A percentile compares a stretch with the other conserved stretches of the same genome.
These are phyloP conservation scores for Debaryomyces fabryi DNA, from an alignment of 1,139 yeast genomes.

Conservation along the genomic window DNA sequence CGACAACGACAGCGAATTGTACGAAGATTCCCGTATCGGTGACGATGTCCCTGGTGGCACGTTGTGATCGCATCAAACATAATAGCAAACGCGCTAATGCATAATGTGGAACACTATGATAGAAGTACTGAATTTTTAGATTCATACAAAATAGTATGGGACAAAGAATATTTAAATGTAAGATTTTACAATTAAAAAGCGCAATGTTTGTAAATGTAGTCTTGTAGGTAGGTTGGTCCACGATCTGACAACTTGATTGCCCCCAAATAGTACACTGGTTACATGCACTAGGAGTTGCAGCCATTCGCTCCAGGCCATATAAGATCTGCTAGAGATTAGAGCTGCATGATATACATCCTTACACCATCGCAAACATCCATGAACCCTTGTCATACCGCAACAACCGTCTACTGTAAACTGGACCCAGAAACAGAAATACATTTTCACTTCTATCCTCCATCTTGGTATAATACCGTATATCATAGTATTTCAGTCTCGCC, in stretches of 20 bases:
- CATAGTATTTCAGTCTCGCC: not conserved
- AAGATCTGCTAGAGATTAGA: too few species aligned
- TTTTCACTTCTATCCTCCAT: not conserved
- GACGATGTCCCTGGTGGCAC: slow-evolving; percentile 61
- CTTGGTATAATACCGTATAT: too few species aligned
- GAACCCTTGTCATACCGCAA: too few species aligned
- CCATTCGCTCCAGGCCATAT: too few species aligned
- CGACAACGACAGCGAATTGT: slow-evolving; percentile 38
- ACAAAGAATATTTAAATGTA: not conserved
- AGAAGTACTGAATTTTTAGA: not conserved
- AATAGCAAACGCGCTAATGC: not conserved
- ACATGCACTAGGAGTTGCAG: not conserved
- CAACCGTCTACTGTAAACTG: not conserved
- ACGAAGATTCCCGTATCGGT: slow-evolving; percentile 48
- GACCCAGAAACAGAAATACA: too few species aligned
- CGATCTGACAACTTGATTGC: not conserved
- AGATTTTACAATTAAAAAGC: not conserved
- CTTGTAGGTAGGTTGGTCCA: not conserved
- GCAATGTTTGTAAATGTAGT: not conserved
- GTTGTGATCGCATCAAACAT: slow-evolving; percentile 23
- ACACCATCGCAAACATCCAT: too few species aligned
- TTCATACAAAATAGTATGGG: not conserved
- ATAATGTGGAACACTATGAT: not conserved
- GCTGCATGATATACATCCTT: too few species aligned
- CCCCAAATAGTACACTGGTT: not conserved